phyloP scores from a whole-genome alignment of 148 eudicot species.

The Selenicereus undatus region DNA sequence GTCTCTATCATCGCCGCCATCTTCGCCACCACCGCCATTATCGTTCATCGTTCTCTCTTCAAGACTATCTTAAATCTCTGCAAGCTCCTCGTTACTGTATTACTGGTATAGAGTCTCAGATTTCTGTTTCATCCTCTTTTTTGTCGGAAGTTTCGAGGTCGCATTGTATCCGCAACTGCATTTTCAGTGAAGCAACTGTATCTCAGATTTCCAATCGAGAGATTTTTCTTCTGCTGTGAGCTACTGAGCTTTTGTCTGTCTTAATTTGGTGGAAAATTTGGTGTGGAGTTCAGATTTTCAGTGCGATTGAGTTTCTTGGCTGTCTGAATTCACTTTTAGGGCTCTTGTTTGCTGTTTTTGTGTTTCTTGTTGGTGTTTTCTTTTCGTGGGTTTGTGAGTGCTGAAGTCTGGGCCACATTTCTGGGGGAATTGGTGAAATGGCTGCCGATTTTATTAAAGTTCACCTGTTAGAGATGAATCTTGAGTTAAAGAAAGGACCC shows the following conservation, averaged over 20 bases:
- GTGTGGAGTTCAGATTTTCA: neutral
- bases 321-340: neutral
- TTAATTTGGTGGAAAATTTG: neutral
- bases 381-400: neutral
- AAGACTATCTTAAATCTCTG: neutral
- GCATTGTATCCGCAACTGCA: neutral
- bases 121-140: neutral
- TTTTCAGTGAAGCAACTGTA: neutral
- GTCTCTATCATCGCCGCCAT: neutral
- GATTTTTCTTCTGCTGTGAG: neutral
- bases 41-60: neutral
- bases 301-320: neutral
- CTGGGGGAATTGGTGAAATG: neutral
- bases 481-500: neutral
- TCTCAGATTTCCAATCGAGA: neutral
- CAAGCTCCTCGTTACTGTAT: neutral
- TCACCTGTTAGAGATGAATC: neutral
- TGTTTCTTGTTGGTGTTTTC: neutral
- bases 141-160: neutral
- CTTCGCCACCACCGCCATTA: neutral
- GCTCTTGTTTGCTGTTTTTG: neutral
- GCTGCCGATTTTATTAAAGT: neutral
- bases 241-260: neutral
- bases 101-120: neutral
- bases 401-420: neutral